Percentiles rank a stretch among this genome's conserved stretches.
These are phyloP conservation scores for Chlamydomonas sp. DNA, from an alignment of 139 green algal genomes.

Conservation along the genomic window DNA sequence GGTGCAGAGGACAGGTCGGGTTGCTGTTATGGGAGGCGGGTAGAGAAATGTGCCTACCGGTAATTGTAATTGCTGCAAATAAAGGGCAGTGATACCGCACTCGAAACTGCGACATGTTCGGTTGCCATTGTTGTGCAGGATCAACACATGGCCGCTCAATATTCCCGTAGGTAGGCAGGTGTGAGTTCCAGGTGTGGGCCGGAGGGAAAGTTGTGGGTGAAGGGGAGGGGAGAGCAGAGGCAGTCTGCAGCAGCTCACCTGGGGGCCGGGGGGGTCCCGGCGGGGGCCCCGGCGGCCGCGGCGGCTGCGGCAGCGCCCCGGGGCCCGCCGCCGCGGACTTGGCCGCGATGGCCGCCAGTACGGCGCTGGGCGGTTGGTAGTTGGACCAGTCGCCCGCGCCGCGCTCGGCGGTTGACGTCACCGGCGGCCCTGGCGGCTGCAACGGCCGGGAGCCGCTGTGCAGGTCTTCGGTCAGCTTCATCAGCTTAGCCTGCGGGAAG, in stretches of 20 bases:
- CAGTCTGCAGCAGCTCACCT: neutral
- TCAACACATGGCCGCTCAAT: too few species aligned
- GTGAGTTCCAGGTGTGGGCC: too few species aligned
- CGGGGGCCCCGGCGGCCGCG: neutral
- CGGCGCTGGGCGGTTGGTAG: constrained; percentile 49
- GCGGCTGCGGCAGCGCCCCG: neutral
- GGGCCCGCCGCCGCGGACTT: neutral
- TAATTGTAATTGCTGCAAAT: too few species aligned
- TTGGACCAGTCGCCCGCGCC: constrained; percentile 52
- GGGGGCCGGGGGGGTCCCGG: constrained; percentile 5
- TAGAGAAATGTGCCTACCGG: too few species aligned
- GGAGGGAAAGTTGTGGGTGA: too few species aligned
- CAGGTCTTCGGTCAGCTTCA: constrained; percentile 36
- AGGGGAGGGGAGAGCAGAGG: neutral
- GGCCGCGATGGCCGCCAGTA: constrained; percentile 45
- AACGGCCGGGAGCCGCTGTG: neutral
- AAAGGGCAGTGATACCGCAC: too few species aligned
- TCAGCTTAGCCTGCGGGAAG: constrained; percentile 48
- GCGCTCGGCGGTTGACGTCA: neutral
- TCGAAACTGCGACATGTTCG: too few species aligned
- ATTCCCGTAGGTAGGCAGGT: too few species aligned
- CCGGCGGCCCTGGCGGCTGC: neutral
- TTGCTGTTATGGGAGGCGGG: too few species aligned
- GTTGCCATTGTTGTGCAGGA: too few species aligned
- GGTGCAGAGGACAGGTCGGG: neutral